phyloP scores from a whole-genome alignment of 2,329 filamentous ascomycete species.

The Erysiphe neolycopersici region DNA sequence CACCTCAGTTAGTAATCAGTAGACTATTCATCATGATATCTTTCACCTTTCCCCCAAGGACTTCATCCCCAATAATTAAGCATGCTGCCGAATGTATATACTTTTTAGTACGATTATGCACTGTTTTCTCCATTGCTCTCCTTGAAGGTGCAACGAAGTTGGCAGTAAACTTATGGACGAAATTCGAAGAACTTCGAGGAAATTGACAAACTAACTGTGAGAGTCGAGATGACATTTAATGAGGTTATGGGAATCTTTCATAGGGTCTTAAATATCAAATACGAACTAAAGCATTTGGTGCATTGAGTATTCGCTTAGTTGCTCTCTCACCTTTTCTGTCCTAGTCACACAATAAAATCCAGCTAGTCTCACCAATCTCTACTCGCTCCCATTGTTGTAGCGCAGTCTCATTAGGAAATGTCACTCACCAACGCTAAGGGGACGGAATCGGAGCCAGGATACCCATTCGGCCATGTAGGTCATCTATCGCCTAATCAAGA shows the following conservation, averaged over 20 bases:
- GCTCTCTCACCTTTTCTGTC: too few species aligned
- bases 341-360: too few species aligned
- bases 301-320: too few species aligned
- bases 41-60: conserved; percentile 71
- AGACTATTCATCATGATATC: conserved; percentile 2
- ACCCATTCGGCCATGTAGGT: conserved; percentile 55
- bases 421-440: neutral
- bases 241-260: too few species aligned
- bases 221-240: conserved; percentile 31
- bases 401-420: neutral
- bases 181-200: conserved; percentile 30
- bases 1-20: conserved; percentile 1
- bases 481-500: conserved; percentile 47
- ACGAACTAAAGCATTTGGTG: too few species aligned
- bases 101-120: conserved; percentile 29
- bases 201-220: conserved; percentile 50
- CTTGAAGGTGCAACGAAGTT: conserved; percentile 2
- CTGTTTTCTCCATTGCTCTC: conserved; percentile 21
- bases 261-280: too few species aligned
- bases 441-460: conserved; percentile 19
- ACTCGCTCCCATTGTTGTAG: too few species aligned
- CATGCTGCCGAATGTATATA: conserved; percentile 75
- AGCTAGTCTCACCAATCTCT: too few species aligned
- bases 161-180: conserved; percentile 18
- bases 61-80: conserved; percentile 91